Conservation (phyloP, 257 asterid genomes). For the Mitragyna speciosa region DNA sequence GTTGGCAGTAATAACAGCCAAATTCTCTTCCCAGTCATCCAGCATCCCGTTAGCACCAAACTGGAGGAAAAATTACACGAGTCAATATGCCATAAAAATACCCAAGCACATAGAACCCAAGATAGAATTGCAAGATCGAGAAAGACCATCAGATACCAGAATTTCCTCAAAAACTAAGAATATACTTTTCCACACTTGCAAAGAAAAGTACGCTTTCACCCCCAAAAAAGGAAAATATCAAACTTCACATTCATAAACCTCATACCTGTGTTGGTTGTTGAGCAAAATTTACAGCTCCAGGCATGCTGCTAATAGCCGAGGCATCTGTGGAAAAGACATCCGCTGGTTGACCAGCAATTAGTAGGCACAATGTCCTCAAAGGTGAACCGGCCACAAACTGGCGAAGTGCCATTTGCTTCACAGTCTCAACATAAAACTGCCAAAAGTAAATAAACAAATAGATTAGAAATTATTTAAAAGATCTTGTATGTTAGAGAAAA, state of each 20-base stretch:
- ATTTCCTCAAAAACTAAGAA: neutral
- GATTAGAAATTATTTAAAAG: conserved; percentile 7
- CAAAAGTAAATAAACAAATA: conserved; percentile 9
- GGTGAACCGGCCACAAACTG: conserved; percentile 95
- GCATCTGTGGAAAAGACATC: conserved; percentile 69
- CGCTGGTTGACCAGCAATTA: conserved; percentile 94
- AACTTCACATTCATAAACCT: conserved; percentile 13
- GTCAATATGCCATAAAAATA: neutral
- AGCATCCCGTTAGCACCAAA: conserved; percentile 71
- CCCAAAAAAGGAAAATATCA: neutral
- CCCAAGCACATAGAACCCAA: neutral
- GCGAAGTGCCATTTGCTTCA: conserved; percentile 88
- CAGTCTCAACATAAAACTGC: conserved; percentile 91
- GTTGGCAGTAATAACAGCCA: conserved; percentile 94
- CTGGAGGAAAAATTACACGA: conserved; percentile 31
- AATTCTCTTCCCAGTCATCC: conserved; percentile 94
- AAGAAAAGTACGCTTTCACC: neutral
- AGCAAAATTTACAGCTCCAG: conserved; percentile 46
- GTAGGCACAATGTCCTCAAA: conserved; percentile 85
- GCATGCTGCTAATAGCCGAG: conserved; percentile 41
- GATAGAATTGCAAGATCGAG: neutral
- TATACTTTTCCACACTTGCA: neutral
- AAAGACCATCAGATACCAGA: neutral
- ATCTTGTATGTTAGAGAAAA: neutral
- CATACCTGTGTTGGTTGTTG: conserved; percentile 80